Percentiles rank a stretch among this genome's conserved stretches.
These are phyloP conservation scores for Lactarius pseudohatsudake DNA, from an alignment of 768 basidiomycete genomes.

Conservation along the genomic window DNA sequence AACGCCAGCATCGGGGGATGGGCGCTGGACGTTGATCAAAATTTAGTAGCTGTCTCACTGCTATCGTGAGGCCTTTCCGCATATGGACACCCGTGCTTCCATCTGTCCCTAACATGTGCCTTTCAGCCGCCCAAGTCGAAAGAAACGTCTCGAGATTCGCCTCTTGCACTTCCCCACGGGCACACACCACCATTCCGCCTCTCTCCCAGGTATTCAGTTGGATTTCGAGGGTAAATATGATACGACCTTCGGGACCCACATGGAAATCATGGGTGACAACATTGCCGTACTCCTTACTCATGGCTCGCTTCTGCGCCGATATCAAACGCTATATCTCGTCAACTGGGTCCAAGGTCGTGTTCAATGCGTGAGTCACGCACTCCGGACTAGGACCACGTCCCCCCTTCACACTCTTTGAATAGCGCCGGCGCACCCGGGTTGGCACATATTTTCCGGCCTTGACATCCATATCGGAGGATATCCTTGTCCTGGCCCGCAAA, in stretches of 20 bases:
- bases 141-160: conserved; percentile 1
- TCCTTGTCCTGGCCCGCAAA: conserved; percentile 7
- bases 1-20: conserved; percentile 28
- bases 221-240: conserved; percentile 14
- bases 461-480: conserved; percentile 1
- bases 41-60: conserved; percentile 10
- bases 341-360: conserved; percentile 7
- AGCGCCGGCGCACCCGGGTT: neutral
- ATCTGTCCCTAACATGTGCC: neutral
- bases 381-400: neutral
- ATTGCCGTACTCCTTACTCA: conserved; percentile 23
- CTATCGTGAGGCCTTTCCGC: conserved; percentile 8
- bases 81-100: neutral
- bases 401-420: neutral
- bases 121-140: neutral
- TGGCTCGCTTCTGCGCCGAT: neutral
- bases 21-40: conserved; percentile 16
- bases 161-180: conserved; percentile 13
- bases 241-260: neutral
- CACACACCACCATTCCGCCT: neutral
- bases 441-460: conserved; percentile 11
- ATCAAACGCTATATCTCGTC: conserved; percentile 14
- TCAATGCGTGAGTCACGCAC: conserved; percentile 9
- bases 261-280: conserved; percentile 10
- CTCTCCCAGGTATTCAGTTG: neutral